These are phyloP conservation scores for Solanum phureja DNA, from an alignment of 257 asterid species.

Conservation along the genomic window DNA sequence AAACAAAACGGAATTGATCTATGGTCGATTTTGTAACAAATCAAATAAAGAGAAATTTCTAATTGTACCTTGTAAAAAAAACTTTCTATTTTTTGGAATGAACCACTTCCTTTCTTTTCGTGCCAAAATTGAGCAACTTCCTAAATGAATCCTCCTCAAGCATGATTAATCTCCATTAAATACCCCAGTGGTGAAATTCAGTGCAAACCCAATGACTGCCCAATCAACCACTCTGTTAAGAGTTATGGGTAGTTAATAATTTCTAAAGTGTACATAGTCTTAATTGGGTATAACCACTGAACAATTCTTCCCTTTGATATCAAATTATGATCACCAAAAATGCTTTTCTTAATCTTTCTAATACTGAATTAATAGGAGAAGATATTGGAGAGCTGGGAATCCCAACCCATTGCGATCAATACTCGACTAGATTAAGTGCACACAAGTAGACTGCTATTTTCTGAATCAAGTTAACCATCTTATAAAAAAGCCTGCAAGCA, in stretches of 20 bases:
- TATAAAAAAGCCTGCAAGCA: background rate
- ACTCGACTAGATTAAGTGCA: background rate
- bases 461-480: background rate
- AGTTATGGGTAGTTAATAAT: background rate
- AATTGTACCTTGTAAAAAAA: background rate
- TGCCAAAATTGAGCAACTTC: background rate
- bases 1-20: background rate
- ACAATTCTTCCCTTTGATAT: background rate
- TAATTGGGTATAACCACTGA: background rate
- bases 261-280: background rate
- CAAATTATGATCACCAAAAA: background rate
- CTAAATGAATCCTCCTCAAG: background rate
- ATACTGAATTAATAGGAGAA: background rate
- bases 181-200: background rate
- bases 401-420: background rate
- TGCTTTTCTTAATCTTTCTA: background rate
- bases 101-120: background rate
- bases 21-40: background rate
- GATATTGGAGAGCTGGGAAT: background rate
- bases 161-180: background rate
- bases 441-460: background rate
- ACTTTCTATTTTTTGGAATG: background rate
- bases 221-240: background rate
- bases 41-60: background rate
- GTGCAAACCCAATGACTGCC: background rate